Evolutionary conservation across 208 protist species (phyloP).

Genomic region (Leishmania turanica): DNA sequence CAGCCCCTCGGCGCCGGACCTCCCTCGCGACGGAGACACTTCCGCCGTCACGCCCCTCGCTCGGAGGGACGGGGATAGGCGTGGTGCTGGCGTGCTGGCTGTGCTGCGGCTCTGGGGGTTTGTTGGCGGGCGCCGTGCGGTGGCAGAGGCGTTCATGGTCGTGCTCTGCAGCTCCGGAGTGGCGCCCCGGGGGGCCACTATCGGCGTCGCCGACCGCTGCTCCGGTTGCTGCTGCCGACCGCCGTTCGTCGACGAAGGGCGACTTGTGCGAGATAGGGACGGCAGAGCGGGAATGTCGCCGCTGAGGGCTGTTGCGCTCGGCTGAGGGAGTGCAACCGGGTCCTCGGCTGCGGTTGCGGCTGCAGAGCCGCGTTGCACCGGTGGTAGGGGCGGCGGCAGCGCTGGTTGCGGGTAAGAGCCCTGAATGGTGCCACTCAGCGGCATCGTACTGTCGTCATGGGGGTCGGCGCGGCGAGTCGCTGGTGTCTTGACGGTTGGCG

Average conservation of each 20-base stretch:
- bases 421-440: constrained; percentile 22
- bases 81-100: constrained; percentile 5
- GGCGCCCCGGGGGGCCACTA: not conserved
- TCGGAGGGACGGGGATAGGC: not conserved
- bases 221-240: not conserved
- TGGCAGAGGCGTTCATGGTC: constrained; percentile 16
- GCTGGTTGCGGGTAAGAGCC: constrained; percentile 30
- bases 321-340: not conserved
- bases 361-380: constrained; percentile 33
- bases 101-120: constrained; percentile 11
- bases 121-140: constrained; percentile 13
- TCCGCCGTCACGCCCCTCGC: not conserved
- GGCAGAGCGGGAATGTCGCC: constrained; percentile 4
- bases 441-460: constrained; percentile 14
- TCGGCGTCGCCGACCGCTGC: not conserved
- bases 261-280: constrained; percentile 17
- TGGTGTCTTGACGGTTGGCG: not conserved
- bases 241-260: constrained; percentile 15
- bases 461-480: constrained; percentile 13
- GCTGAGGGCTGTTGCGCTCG: not conserved
- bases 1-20: not conserved
- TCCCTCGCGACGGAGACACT: not conserved
- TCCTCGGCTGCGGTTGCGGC: constrained; percentile 1
- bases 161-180: constrained; percentile 16
- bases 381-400: constrained; percentile 30